A percentile compares a stretch with the other conserved stretches of the same genome.
Evolutionary conservation across 768 basidiomycete genomes (phyloP).

Genomic region (Russula griseocarnosa): DNA sequence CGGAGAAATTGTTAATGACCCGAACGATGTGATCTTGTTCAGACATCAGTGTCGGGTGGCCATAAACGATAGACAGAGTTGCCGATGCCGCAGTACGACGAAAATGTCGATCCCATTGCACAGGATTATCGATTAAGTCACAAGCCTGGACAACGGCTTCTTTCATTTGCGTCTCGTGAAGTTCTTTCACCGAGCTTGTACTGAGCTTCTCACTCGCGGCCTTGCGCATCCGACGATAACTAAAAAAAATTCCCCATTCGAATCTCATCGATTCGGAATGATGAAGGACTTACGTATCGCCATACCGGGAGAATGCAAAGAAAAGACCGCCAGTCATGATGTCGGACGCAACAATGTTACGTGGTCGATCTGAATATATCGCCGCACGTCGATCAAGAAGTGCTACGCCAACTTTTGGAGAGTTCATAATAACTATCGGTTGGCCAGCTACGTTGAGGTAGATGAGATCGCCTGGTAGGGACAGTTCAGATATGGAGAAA

Average conservation of each 20-base stretch:
- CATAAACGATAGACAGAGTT: not conserved
- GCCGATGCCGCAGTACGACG: not conserved
- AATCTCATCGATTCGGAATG: not conserved
- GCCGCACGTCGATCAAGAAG: not conserved
- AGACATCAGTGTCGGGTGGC: not conserved
- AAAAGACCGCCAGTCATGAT: not conserved
- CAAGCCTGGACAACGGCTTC: not conserved
- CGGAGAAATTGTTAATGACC: not conserved
- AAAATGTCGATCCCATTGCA: not conserved
- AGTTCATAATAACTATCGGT: not conserved
- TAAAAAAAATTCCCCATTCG: not conserved
- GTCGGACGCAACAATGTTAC: not conserved
- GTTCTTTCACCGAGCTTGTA: not conserved
- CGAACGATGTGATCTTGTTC: not conserved
- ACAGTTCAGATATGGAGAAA: not conserved
- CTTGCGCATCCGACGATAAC: constrained; percentile 5
- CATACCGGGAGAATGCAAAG: not conserved
- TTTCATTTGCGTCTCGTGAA: not conserved
- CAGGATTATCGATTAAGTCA: not conserved
- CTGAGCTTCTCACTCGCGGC: not conserved
- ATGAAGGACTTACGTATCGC: not conserved
- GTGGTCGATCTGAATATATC: not conserved
- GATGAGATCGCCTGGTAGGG: not conserved
- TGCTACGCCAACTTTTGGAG: not conserved
- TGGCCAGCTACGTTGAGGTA: not conserved